Percentiles rank a stretch among this genome's conserved stretches.
phyloP scores from a whole-genome alignment of 495 filamentous ascomycete genomes.

The Lasiosphaeria miniovina region DNA sequence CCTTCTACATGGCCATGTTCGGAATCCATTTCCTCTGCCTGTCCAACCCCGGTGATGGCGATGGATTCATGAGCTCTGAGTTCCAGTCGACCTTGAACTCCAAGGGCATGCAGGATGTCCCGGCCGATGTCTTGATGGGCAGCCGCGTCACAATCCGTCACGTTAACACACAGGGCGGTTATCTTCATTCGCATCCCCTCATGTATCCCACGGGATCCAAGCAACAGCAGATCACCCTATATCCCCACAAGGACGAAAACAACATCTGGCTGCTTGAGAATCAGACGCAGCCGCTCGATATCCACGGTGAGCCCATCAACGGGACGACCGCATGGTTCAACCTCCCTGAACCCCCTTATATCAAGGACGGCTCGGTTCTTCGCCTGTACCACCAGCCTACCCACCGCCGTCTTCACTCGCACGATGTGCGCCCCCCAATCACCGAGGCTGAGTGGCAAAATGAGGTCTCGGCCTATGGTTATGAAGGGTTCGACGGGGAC shows the following conservation, averaged over 20 bases:
- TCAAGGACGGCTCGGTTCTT: constrained; percentile 77
- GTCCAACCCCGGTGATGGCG: constrained; percentile 90
- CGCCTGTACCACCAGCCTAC: constrained; percentile 81
- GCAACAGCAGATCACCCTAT: constrained; percentile 97
- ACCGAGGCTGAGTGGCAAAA: constrained; percentile 98
- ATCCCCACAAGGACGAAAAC: constrained; percentile 99
- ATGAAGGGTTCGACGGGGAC: constrained; percentile 94
- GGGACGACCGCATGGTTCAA: constrained; percentile 83
- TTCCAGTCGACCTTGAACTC: constrained; percentile 97
- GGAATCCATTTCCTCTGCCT: constrained; percentile 92
- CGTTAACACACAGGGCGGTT: constrained; percentile 94
- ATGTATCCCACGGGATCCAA: constrained; percentile 98
- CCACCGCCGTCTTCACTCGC: constrained; percentile 87
- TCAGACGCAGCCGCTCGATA: constrained; percentile 82
- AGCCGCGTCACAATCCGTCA: constrained; percentile 85
- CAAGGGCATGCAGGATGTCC: constrained; percentile 91
- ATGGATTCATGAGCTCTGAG: constrained; percentile 99
- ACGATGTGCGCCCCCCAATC: constrained; percentile 94
- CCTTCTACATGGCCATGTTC: constrained; percentile 95
- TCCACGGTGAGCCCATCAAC: constrained; percentile 68
- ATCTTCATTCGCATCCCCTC: constrained; percentile 91
- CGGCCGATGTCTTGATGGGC: constrained; percentile 86
- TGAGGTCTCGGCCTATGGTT: constrained; percentile 96
- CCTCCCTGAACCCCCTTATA: constrained; percentile 58
- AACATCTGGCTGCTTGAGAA: constrained; percentile 93